A percentile compares a stretch with the other conserved stretches of the same genome.
These are phyloP conservation scores for Candida piceae DNA, from an alignment of 805 yeast genomes.

Conservation along the genomic window DNA sequence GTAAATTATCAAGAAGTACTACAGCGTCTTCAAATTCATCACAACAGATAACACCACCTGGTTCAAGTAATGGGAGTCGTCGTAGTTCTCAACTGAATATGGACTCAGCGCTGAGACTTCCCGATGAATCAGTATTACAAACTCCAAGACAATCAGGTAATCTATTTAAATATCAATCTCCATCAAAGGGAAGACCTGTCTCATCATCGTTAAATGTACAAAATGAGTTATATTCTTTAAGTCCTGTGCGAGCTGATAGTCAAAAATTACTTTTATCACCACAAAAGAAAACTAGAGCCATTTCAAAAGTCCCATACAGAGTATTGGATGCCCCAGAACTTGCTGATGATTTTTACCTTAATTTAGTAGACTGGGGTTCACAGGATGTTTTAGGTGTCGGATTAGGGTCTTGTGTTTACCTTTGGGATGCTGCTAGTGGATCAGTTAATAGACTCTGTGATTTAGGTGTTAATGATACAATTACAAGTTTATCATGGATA, in stretches of 20 bases:
- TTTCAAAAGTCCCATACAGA: conserved; percentile 83
- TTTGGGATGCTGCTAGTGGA: conserved; percentile 87
- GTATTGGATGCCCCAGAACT: conserved; percentile 95
- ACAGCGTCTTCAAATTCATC: conserved; percentile 8
- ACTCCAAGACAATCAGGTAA: conserved; percentile 43
- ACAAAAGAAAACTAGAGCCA: conserved; percentile 68
- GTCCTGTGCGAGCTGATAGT: conserved; percentile 87
- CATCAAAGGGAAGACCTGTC: conserved; percentile 56
- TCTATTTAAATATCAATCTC: conserved; percentile 70
- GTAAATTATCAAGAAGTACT: conserved; percentile 1
- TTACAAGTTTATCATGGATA: conserved; percentile 88
- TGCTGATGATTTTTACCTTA: conserved; percentile 89
- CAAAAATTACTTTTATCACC: conserved; percentile 79
- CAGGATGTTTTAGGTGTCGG: conserved; percentile 89
- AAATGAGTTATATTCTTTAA: conserved; percentile 70
- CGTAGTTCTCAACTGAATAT: conserved; percentile 15
- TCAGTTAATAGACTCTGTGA: conserved; percentile 78
- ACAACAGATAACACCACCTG: conserved; percentile 25
- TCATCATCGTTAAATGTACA: conserved; percentile 57
- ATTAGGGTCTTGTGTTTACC: conserved; percentile 76
- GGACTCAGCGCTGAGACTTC: conserved; percentile 5
- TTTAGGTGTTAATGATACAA: conserved; percentile 56
- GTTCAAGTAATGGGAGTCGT: conserved; percentile 16
- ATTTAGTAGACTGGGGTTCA: conserved; percentile 93
- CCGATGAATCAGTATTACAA: conserved; percentile 19